phyloP scores from a whole-genome alignment of 345 rosid genomes.

The Physaria fendleri region DNA sequence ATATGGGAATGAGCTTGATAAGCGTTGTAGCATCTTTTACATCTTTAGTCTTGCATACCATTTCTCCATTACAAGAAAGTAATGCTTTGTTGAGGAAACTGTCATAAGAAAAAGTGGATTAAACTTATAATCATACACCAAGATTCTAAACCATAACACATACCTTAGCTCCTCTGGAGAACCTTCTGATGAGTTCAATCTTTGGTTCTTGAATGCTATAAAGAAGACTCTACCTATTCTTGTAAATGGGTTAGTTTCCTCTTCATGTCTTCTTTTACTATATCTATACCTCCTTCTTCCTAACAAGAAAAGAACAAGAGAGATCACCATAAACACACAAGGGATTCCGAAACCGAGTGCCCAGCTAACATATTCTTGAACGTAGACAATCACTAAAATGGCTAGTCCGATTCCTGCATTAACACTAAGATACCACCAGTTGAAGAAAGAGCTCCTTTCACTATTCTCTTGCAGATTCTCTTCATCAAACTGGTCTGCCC shows the following conservation, averaged over 20 bases:
- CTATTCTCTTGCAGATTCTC: constrained; percentile 36
- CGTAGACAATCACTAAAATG: constrained; percentile 38
- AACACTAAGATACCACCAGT: constrained; percentile 70
- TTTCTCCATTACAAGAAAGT: constrained; percentile 22
- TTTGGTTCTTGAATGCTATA: constrained; percentile 45
- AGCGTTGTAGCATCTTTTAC: constrained; percentile 48
- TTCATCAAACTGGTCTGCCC: constrained; percentile 80
- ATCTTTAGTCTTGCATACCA: constrained; percentile 26
- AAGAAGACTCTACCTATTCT: constrained; percentile 49
- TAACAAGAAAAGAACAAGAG: constrained; percentile 41
- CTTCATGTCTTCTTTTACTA: constrained; percentile 17
- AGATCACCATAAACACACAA: constrained; percentile 43
- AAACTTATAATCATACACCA: neutral
- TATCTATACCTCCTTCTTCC: constrained; percentile 58
- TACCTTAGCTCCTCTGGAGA: constrained; percentile 34
- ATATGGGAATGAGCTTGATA: constrained; percentile 42
- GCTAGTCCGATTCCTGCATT: constrained; percentile 36
- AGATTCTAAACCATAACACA: neutral
- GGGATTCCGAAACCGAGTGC: constrained; percentile 66
- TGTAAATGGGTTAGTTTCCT: constrained; percentile 47
- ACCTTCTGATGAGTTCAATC: constrained; percentile 15
- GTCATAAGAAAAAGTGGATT: neutral
- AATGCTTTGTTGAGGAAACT: constrained; percentile 41
- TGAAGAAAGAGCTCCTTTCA: constrained; percentile 64
- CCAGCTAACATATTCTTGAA: constrained; percentile 71